These are phyloP conservation scores for Pistacia atlantica DNA, from an alignment of 345 rosid genomes.

Conservation along the genomic window DNA sequence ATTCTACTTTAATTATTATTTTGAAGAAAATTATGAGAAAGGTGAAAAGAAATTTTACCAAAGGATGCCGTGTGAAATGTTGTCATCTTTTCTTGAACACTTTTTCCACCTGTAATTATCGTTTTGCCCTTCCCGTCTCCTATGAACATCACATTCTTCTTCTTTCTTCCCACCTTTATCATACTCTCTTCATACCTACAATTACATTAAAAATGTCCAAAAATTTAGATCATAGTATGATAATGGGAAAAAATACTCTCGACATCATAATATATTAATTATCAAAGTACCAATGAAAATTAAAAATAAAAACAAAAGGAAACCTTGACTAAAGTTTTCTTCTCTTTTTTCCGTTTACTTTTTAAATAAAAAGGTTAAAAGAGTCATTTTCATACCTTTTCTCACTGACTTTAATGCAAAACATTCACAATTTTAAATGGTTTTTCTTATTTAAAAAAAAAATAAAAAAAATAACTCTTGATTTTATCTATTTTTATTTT, in stretches of 20 bases:
- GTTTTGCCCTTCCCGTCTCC: conserved; percentile 95
- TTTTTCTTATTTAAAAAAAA: no score
- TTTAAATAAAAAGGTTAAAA: neutral
- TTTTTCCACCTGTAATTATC: conserved; percentile 67
- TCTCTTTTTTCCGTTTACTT: no score
- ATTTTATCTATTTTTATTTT: no score
- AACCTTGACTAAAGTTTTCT: no score
- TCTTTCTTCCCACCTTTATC: conserved; percentile 89
- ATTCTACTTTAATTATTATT: no score
- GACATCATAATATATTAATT: no score
- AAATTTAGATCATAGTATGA: no score
- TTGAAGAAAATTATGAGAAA: neutral
- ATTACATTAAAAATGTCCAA: neutral
- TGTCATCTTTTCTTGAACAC: conserved; percentile 58
- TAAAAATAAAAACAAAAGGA: no score
- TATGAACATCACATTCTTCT: conserved; percentile 81
- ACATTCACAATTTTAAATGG: neutral
- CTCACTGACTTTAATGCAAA: neutral
- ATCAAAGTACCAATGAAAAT: no score
- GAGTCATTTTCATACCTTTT: neutral
- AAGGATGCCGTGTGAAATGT: conserved; percentile 96
- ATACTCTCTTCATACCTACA: conserved; percentile 82
- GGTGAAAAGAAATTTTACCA: conserved; percentile 42
- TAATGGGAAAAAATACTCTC: neutral
- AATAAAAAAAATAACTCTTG: neutral